Percentiles rank a stretch among this genome's conserved stretches.
phyloP scores from a whole-genome alignment of 306 rosid genomes.

The Trichosanthes truncata region DNA sequence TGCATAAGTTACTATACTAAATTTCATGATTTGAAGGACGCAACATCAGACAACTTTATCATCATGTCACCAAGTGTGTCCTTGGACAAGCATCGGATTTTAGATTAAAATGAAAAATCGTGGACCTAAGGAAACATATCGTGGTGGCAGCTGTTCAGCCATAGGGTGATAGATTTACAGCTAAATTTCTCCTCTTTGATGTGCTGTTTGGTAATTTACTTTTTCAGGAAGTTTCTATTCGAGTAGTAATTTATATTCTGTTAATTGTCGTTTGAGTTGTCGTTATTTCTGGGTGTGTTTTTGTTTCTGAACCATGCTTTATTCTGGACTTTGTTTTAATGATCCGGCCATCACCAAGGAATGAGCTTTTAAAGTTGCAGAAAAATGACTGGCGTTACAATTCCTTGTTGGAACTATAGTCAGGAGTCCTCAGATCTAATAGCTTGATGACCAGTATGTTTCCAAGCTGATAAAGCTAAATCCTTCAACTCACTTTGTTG shows the following conservation, averaged over 20 bases:
- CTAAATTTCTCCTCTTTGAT: neutral
- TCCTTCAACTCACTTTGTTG: neutral
- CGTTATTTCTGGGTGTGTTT: neutral
- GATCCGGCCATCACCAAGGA: neutral
- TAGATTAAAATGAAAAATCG: neutral
- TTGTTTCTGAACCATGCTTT: neutral
- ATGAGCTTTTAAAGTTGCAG: conserved; percentile 1
- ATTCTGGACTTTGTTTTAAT: neutral
- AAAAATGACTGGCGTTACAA: conserved; percentile 2
- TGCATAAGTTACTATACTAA: neutral
- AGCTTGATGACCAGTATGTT: conserved; percentile 4
- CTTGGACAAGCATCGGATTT: conserved; percentile 5
- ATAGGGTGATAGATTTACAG: neutral
- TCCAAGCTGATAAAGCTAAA: conserved; percentile 2
- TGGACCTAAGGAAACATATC: neutral
- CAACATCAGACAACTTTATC: conserved; percentile 2
- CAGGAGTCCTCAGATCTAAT: conserved; percentile 1
- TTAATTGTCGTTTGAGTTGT: neutral
- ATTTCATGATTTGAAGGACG: conserved; percentile 7
- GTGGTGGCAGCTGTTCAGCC: neutral
- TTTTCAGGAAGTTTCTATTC: neutral
- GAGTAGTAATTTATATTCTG: neutral
- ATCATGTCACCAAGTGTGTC: neutral
- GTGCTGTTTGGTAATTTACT: neutral
- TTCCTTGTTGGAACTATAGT: neutral